phyloP scores from a whole-genome alignment of 2,329 filamentous ascomycete genomes.

The Cytospora mali region DNA sequence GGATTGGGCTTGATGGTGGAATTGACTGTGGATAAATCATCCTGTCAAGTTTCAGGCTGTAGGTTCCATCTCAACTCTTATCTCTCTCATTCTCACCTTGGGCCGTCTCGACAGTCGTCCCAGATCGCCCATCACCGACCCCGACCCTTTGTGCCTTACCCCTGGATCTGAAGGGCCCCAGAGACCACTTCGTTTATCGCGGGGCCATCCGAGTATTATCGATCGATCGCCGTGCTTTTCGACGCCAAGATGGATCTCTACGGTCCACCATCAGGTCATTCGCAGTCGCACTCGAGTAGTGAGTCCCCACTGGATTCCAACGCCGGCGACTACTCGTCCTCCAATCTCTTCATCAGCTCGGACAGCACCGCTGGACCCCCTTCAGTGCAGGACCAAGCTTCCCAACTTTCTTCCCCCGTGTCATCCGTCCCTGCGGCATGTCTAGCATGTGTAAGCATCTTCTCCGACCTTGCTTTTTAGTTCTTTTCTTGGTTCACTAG shows the following conservation, averaged over 20 bases:
- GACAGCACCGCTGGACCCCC: constrained; percentile 28
- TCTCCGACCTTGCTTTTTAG: not conserved
- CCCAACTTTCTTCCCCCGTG: constrained; percentile 10
- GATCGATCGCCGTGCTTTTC: not conserved
- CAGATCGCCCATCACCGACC: not conserved
- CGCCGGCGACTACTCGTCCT: constrained; percentile 21
- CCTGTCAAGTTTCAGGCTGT: too few species aligned
- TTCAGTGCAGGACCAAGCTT: constrained; percentile 14
- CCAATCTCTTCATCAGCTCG: constrained; percentile 30
- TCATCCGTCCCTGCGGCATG: constrained; percentile 54
- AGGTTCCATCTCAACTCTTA: too few species aligned
- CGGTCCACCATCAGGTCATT: constrained; percentile 8
- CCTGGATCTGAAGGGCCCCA: not conserved
- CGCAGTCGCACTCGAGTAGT: constrained; percentile 18
- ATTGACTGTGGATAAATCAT: too few species aligned
- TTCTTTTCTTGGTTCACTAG: not conserved
- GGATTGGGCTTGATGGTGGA: too few species aligned
- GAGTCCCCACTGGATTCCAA: constrained; percentile 26
- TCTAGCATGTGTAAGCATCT: constrained; percentile 54
- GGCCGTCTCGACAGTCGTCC: too few species aligned
- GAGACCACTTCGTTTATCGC: not conserved
- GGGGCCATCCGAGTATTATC: not conserved
- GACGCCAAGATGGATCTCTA: constrained; percentile 22
- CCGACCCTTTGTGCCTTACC: not conserved
- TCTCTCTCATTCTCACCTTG: too few species aligned